A percentile compares a stretch with the other conserved stretches of the same genome.
phyloP scores from a whole-genome alignment of 2,329 filamentous ascomycete species.

The Paraphaeosphaeria sporulosa region DNA sequence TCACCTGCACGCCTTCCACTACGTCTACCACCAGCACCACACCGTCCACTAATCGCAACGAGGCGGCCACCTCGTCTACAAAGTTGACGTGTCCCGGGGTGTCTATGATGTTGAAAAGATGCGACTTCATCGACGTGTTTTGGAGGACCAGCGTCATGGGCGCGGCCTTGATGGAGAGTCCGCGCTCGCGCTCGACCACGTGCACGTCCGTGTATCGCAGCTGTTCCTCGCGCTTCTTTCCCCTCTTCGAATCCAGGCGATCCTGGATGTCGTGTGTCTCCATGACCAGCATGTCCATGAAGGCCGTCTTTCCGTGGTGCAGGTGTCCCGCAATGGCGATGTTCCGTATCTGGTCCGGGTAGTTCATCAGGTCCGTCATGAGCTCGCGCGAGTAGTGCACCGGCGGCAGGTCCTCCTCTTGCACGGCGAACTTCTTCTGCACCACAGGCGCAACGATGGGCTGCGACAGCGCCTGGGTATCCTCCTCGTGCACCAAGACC shows the following conservation, averaged over 20 bases:
- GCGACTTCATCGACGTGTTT: constrained; percentile 89
- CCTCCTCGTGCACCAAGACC: constrained; percentile 94
- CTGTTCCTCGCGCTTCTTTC: constrained; percentile 85
- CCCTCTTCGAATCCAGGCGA: constrained; percentile 79
- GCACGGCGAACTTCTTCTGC: constrained; percentile 93
- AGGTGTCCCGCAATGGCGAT: constrained; percentile 90
- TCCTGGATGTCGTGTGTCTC: constrained; percentile 91
- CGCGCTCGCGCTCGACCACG: constrained; percentile 85
- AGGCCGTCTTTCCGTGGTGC: constrained; percentile 96
- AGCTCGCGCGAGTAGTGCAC: constrained; percentile 90
- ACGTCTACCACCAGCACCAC: constrained; percentile 94
- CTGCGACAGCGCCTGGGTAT: constrained; percentile 88
- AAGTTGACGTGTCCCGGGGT: constrained; percentile 99
- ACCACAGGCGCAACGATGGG: constrained; percentile 94
- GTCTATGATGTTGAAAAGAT: constrained; percentile 93
- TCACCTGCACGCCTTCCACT: constrained; percentile 98
- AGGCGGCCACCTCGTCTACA: constrained; percentile 92
- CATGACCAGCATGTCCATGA: constrained; percentile 97
- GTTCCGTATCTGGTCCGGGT: constrained; percentile 92
- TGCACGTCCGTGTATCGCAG: constrained; percentile 95
- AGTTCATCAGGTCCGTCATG: constrained; percentile 96
- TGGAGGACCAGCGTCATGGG: constrained; percentile 94
- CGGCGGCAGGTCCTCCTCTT: constrained; percentile 88
- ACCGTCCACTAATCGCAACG: constrained; percentile 86
- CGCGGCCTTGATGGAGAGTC: constrained; percentile 88